Evolutionary conservation across 495 filamentous ascomycete species (phyloP).

Genomic region (Chaetomidium leptoderma): DNA sequence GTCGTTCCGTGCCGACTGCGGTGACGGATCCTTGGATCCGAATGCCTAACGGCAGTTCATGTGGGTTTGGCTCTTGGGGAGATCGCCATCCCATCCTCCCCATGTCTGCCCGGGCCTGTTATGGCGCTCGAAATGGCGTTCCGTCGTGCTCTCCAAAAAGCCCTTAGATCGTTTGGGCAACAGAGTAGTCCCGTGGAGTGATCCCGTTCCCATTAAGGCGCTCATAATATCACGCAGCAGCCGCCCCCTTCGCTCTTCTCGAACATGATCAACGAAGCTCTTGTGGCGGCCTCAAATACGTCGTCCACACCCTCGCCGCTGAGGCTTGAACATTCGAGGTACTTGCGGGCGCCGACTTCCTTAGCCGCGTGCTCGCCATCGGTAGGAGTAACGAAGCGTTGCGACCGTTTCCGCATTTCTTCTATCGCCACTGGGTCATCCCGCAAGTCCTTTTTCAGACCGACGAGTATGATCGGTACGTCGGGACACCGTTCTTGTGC

Average conservation of each 20-base stretch:
- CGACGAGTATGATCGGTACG: slow-evolving; percentile 94
- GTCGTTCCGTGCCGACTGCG: neutral
- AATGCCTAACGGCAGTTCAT: no score
- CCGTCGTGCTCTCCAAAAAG: neutral
- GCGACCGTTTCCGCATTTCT: slow-evolving; percentile 93
- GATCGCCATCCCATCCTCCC: no score
- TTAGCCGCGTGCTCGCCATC: slow-evolving; percentile 77
- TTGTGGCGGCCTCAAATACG: slow-evolving; percentile 95
- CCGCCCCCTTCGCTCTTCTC: slow-evolving; percentile 78
- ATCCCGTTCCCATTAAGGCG: neutral
- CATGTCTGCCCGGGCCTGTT: no score
- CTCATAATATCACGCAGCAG: slow-evolving; percentile 91
- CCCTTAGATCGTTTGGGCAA: neutral
- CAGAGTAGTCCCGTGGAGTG: neutral
- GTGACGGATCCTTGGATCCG: neutral
- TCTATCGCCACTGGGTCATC: slow-evolving; percentile 91
- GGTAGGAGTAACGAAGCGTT: slow-evolving; percentile 75
- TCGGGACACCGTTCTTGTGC: slow-evolving; percentile 89
- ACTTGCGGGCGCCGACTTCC: slow-evolving; percentile 87
- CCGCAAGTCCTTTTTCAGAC: slow-evolving; percentile 95
- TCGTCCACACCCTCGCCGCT: slow-evolving; percentile 99
- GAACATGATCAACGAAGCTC: slow-evolving; percentile 87
- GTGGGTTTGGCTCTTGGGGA: no score
- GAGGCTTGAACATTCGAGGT: slow-evolving; percentile 93
- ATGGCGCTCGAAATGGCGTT: no score